These are phyloP conservation scores for Fusarium nelsonii DNA, from an alignment of 2,329 filamentous ascomycete genomes.

Conservation along the genomic window DNA sequence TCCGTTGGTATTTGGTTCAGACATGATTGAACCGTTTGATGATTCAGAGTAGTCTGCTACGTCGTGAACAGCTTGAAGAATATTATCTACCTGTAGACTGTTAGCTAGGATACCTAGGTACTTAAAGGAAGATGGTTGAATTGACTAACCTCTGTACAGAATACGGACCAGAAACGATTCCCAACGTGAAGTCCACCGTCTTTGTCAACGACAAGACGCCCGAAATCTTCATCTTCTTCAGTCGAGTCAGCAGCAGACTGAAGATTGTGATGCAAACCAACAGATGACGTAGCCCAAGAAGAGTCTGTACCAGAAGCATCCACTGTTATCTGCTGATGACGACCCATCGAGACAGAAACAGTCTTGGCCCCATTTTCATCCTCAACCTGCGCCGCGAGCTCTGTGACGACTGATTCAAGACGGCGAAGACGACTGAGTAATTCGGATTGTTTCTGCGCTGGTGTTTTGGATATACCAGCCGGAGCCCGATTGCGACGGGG, in stretches of 20 bases:
- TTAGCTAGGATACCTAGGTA: background rate
- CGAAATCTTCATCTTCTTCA: constrained; percentile 50
- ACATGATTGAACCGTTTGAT: background rate
- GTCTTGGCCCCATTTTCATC: constrained; percentile 38
- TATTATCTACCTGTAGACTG: constrained; percentile 46
- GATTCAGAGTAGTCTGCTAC: constrained; percentile 30
- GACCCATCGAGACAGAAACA: constrained; percentile 7
- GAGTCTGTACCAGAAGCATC: constrained; percentile 23
- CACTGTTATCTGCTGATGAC: constrained; percentile 11
- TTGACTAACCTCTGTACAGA: constrained; percentile 47
- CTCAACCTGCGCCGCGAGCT: constrained; percentile 49
- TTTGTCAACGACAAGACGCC: constrained; percentile 45
- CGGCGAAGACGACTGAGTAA: constrained; percentile 48
- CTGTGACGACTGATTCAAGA: constrained; percentile 50
- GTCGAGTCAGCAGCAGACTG: constrained; percentile 10
- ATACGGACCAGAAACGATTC: constrained; percentile 51
- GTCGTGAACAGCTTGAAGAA: constrained; percentile 50
- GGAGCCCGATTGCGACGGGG: constrained; percentile 45
- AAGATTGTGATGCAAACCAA: background rate
- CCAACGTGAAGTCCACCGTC: constrained; percentile 47
- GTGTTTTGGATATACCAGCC: constrained; percentile 25
- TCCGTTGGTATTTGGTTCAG: background rate
- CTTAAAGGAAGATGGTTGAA: rapidly evolving
- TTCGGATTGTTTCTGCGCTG: constrained; percentile 50
- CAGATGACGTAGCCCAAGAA: constrained; percentile 6